Evolutionary conservation across 805 yeast genomes (phyloP).

Genomic region (Wickerhamia fluorescens): DNA sequence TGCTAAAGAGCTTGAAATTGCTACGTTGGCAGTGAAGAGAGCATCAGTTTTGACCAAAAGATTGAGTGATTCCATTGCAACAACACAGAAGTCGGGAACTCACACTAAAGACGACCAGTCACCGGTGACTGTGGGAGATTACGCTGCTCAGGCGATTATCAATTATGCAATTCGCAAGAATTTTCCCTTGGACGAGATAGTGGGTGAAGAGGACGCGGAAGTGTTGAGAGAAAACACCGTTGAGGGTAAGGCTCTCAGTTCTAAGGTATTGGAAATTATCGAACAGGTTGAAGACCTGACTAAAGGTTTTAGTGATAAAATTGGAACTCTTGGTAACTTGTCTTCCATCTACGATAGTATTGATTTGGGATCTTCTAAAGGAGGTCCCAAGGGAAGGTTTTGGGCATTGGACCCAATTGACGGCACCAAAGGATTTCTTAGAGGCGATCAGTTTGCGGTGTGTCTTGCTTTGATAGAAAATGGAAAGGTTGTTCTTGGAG

Average conservation of each 20-base stretch:
- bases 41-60: slow-evolving; percentile 72
- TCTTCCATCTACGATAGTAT: slow-evolving; percentile 56
- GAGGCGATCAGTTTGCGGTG: slow-evolving; percentile 96
- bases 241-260: slow-evolving; percentile 42
- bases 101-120: slow-evolving; percentile 81
- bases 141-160: slow-evolving; percentile 90
- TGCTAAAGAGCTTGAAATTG: slow-evolving; percentile 65
- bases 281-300: slow-evolving; percentile 45
- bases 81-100: slow-evolving; percentile 43
- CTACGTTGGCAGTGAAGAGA: slow-evolving; percentile 83
- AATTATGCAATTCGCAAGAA: slow-evolving; percentile 73
- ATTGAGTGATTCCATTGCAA: slow-evolving; percentile 49
- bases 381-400: slow-evolving; percentile 73
- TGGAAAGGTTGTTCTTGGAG: slow-evolving; percentile 82
- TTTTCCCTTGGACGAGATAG: slow-evolving; percentile 80
- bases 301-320: slow-evolving; percentile 14
- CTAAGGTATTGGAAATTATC: slow-evolving; percentile 55
- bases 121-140: slow-evolving; percentile 96
- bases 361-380: slow-evolving; percentile 73
- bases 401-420: slow-evolving; percentile 99
- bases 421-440: slow-evolving; percentile 91
- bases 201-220: slow-evolving; percentile 89
- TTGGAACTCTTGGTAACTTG: slow-evolving; percentile 38
- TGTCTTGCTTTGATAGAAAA: slow-evolving; percentile 86
- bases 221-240: slow-evolving; percentile 40